Evolutionary conservation across 192 early-diverging fungal species (phyloP).

Genomic region (Paraglomus brasilianum): DNA sequence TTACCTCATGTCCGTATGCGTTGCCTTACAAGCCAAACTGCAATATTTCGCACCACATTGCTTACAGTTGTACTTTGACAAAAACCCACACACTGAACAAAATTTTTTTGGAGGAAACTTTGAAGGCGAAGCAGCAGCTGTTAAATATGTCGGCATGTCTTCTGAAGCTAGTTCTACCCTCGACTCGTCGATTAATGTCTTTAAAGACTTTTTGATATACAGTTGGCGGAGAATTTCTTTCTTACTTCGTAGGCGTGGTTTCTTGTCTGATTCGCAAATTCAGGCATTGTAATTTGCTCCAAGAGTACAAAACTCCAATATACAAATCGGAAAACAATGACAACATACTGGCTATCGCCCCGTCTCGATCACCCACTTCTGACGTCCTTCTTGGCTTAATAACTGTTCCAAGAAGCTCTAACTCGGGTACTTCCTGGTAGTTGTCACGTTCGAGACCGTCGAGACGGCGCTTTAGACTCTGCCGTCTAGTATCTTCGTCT

Average conservation of each 20-base stretch:
- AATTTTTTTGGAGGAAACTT: slow-evolving; percentile 29
- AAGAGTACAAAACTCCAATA: background rate
- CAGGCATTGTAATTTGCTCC: background rate
- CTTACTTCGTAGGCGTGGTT: slow-evolving; percentile 17
- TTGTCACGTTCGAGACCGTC: slow-evolving; percentile 29
- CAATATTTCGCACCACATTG: slow-evolving; percentile 30
- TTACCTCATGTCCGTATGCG: slow-evolving; percentile 25
- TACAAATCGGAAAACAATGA: background rate
- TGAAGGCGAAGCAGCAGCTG: slow-evolving; percentile 10
- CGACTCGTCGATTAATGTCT: slow-evolving; percentile 26
- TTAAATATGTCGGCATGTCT: slow-evolving; percentile 23
- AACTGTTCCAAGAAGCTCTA: slow-evolving; percentile 26
- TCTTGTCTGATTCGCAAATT: slow-evolving; percentile 11
- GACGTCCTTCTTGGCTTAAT: slow-evolving; percentile 21
- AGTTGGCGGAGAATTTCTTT: slow-evolving; percentile 22
- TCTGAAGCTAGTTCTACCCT: slow-evolving; percentile 6
- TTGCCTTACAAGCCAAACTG: slow-evolving; percentile 20
- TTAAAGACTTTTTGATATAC: slow-evolving; percentile 16
- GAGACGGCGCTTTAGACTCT: slow-evolving; percentile 20
- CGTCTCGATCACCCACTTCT: slow-evolving; percentile 25
- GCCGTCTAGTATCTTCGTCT: slow-evolving; percentile 5
- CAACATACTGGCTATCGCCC: background rate
- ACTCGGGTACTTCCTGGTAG: slow-evolving; percentile 21
- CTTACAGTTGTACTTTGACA: slow-evolving; percentile 26
- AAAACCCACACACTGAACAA: slow-evolving; percentile 29